Percentiles rank a stretch among this genome's conserved stretches.
phyloP scores from a whole-genome alignment of 176 grass and related monocot species.

The Alopecurus myosuroides region DNA sequence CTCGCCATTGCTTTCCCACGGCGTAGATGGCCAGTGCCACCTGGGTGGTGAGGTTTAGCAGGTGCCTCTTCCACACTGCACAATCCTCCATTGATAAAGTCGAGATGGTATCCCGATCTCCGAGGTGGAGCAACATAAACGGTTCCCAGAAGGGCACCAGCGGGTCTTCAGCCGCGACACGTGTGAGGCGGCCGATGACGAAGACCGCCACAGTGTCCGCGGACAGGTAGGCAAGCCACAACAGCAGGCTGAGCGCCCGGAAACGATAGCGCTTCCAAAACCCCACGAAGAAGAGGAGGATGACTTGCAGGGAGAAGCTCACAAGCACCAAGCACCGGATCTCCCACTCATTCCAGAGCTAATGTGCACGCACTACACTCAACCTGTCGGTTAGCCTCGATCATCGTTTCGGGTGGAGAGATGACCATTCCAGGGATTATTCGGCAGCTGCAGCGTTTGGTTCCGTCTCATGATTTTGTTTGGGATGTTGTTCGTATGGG shows the following conservation, averaged over 20 bases:
- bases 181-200: constrained; percentile 19
- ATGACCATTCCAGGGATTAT: too few species aligned
- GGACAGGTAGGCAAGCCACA: constrained; percentile 21
- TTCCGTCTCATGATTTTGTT: too few species aligned
- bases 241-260: background rate
- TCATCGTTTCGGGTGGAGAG: too few species aligned
- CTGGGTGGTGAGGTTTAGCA: constrained; percentile 18
- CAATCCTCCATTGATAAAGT: constrained; percentile 43
- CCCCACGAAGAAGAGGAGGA: constrained; percentile 22
- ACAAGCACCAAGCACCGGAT: constrained; percentile 21
- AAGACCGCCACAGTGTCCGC: constrained; percentile 25
- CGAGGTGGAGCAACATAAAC: constrained; percentile 48
- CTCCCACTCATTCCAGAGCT: constrained; percentile 23
- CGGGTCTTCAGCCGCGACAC: rapidly evolving
- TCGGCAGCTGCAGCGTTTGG: too few species aligned
- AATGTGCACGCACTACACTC: background rate
- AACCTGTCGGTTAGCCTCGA: background rate
- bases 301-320: constrained; percentile 32
- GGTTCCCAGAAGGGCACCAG: constrained; percentile 36
- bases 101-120: constrained; percentile 38
- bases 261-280: background rate
- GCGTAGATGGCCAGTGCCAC: constrained; percentile 8
- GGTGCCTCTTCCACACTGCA: constrained; percentile 32
- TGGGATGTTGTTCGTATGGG: too few species aligned
- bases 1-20: background rate